Evolutionary conservation across 768 basidiomycete species (phyloP).

Genomic region (Hypholoma fasciculare): DNA sequence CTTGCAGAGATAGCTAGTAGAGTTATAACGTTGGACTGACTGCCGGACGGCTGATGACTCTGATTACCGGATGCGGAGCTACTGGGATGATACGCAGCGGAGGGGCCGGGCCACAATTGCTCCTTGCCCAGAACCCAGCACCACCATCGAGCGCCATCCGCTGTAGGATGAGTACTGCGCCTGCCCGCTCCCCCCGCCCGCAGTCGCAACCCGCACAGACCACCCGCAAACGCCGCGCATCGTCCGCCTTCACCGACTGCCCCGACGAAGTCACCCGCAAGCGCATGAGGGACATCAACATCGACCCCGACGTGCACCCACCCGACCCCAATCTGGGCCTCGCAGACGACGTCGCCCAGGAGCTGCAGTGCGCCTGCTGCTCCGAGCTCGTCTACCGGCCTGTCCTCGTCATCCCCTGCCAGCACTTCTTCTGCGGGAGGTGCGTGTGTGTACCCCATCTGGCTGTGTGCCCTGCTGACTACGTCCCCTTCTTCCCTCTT

Average conservation of each 20-base stretch:
- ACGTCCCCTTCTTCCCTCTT: neutral
- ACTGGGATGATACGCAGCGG: conserved; percentile 24
- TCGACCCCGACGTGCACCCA: conserved; percentile 9
- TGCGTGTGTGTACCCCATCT: conserved; percentile 29
- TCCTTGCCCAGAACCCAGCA: conserved; percentile 16
- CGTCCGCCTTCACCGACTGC: conserved; percentile 52
- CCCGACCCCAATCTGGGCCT: conserved; percentile 30
- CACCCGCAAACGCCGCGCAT: conserved; percentile 59
- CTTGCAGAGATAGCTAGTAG: too few relatives aligned
- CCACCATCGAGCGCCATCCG: conserved; percentile 16
- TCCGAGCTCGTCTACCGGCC: conserved; percentile 80
- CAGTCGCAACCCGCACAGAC: conserved; percentile 7
- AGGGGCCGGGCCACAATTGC: conserved; percentile 13
- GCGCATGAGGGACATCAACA: conserved; percentile 52
- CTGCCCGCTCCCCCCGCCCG: neutral
- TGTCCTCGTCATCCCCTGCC: conserved; percentile 80
- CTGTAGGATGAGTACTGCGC: conserved; percentile 15
- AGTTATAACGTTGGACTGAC: too few relatives aligned
- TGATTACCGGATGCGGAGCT: conserved; percentile 27
- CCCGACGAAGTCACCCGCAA: conserved; percentile 53
- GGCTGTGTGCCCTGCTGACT: neutral
- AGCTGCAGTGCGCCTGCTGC: conserved; percentile 86
- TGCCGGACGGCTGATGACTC: conserved; percentile 4
- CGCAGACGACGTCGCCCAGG: conserved; percentile 65
- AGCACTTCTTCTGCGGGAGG: conserved; percentile 93